A percentile compares a stretch with the other conserved stretches of the same genome.
Conservation (phyloP, 202 grass and related monocot genomes). For the Carex sylvatica region DNA sequence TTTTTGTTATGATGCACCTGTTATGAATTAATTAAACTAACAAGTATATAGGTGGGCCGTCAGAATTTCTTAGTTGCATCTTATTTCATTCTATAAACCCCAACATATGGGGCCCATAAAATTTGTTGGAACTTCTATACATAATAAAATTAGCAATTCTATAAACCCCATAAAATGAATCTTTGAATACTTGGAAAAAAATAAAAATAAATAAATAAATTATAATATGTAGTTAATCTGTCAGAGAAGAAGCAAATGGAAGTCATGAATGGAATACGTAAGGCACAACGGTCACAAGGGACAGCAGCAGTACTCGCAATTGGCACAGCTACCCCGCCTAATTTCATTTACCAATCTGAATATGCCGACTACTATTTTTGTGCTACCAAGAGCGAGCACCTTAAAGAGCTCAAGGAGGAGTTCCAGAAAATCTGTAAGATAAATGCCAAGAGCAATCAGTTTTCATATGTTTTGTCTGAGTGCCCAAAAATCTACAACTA, state of each 20-base stretch:
- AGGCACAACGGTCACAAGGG: conserved; percentile 9
- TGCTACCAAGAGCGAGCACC: conserved; percentile 14
- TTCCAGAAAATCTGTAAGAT: conserved; percentile 10
- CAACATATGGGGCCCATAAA: too few species aligned
- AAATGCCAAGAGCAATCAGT: too few species aligned
- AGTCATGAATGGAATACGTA: not conserved
- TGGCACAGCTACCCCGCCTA: not conserved
- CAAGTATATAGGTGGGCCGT: not conserved
- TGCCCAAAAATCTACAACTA: not conserved
- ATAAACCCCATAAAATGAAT: not conserved
- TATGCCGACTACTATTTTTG: conserved; percentile 15
- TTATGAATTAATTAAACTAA: not conserved
- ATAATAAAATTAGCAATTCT: not conserved
- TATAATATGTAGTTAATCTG: not conserved
- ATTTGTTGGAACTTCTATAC: not conserved
- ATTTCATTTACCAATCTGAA: conserved; percentile 12
- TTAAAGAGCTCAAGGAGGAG: conserved; percentile 16
- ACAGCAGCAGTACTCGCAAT: conserved; percentile 16
- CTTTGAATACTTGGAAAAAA: not conserved
- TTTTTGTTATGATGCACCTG: not conserved
- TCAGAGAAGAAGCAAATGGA: not conserved
- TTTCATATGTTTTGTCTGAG: too few species aligned
- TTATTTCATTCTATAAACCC: too few species aligned
- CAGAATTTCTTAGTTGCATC: too few species aligned
- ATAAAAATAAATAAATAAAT: not conserved